phyloP scores from a whole-genome alignment of 2,329 filamentous ascomycete genomes.

The Colletotrichum sp. region DNA sequence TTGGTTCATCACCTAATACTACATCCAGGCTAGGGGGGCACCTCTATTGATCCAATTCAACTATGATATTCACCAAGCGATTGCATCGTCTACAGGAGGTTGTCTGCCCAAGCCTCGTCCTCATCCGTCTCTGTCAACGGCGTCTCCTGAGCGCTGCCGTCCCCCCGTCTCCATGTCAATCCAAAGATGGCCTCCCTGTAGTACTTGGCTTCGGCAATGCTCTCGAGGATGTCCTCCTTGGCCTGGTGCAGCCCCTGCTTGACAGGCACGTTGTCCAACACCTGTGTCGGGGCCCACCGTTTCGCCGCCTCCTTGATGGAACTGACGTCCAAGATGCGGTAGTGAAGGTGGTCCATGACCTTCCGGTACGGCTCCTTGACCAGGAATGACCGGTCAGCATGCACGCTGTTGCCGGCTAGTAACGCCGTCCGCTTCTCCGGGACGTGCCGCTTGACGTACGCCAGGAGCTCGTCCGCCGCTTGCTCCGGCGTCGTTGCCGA shows the following conservation, averaged over 20 bases:
- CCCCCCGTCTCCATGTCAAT: slow-evolving; percentile 25
- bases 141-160: slow-evolving; percentile 6
- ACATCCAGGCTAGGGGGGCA: neutral
- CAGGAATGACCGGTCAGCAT: slow-evolving; percentile 86
- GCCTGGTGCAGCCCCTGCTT: slow-evolving; percentile 85
- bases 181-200: slow-evolving; percentile 76
- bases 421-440: slow-evolving; percentile 71
- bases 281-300: slow-evolving; percentile 73
- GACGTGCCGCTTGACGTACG: slow-evolving; percentile 76
- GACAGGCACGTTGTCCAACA: slow-evolving; percentile 65
- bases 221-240: slow-evolving; percentile 89
- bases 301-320: slow-evolving; percentile 87
- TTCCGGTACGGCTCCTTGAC: slow-evolving; percentile 72
- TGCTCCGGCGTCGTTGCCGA: slow-evolving; percentile 74
- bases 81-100: slow-evolving; percentile 1
- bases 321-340: slow-evolving; percentile 92
- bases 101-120: slow-evolving; percentile 21
- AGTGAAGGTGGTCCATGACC: slow-evolving; percentile 80
- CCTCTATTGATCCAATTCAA: neutral
- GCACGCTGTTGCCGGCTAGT: slow-evolving; percentile 91
- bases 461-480: slow-evolving; percentile 74
- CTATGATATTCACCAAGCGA: neutral
- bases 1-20: neutral
- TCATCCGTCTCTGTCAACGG: slow-evolving; percentile 16
- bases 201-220: slow-evolving; percentile 87